phyloP scores from a whole-genome alignment of 164 flowering plant genomes.

The Annona squamosa region DNA sequence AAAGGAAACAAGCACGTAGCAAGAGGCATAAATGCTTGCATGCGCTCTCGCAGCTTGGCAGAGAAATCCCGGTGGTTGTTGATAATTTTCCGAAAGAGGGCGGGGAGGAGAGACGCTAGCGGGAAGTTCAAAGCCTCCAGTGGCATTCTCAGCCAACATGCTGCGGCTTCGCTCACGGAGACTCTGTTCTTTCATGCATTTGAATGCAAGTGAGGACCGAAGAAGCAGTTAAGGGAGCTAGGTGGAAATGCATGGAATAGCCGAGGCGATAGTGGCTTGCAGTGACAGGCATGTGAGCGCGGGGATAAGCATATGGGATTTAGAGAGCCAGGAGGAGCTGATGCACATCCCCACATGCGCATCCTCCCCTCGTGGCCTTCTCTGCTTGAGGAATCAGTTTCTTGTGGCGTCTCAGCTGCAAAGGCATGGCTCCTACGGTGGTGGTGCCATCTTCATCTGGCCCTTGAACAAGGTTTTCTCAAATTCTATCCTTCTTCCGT shows the following conservation, averaged over 20 bases:
- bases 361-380: constrained; percentile 41
- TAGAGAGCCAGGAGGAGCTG: constrained; percentile 35
- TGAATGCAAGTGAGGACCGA: too few relatives aligned
- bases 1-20: too few relatives aligned
- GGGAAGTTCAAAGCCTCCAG: too few relatives aligned
- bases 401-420: constrained; percentile 51
- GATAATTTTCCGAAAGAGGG: too few relatives aligned
- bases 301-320: constrained; percentile 39
- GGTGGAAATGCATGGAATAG: constrained; percentile 13
- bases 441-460: constrained; percentile 50
- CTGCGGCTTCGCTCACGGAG: too few relatives aligned
- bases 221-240: background rate
- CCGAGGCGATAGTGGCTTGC: constrained; percentile 44
- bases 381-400: constrained; percentile 37
- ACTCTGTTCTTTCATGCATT: too few relatives aligned
- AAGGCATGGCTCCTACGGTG: constrained; percentile 40
- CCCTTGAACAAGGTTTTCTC: constrained; percentile 37
- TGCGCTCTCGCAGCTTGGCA: too few relatives aligned
- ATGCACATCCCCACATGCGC: constrained; percentile 55
- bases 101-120: too few relatives aligned
- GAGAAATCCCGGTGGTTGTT: too few relatives aligned
- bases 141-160: too few relatives aligned
- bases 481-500: background rate
- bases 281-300: constrained; percentile 37
- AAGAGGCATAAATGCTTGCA: too few relatives aligned